Base-by-base conservation (phyloP, 176 grass and related monocot genomes). In the Urochloa ruziziensis region DNA sequence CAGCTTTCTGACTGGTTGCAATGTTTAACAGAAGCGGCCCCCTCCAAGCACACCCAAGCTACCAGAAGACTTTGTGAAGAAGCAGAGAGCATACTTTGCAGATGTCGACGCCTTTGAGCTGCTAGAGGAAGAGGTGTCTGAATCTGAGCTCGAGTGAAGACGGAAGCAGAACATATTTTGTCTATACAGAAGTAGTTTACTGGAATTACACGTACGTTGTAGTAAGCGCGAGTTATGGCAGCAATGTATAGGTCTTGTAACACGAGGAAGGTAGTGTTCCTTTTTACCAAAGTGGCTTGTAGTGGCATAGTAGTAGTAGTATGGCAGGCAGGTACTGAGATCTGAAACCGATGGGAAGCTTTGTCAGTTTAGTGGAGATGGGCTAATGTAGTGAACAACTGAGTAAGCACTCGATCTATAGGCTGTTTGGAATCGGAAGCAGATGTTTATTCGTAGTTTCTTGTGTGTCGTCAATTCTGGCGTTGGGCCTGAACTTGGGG, bases 51-150 rank as follows among this genome's bases (percentile, higher is more conserved):
- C 61, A 49, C 42, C 60, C 0, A 47, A 36, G 33, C 68, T 89
- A 52, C 83, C 74, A 9, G 60, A 86, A 62, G 90, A 92, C 63
- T 86, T 92, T 80, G 62, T 89, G 27, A 85, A 92, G 86, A 75
- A 86, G 27, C 81, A 91, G 44, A 79, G 61, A 79, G 77, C 67
- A 17, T 87, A 91, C 53, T 94, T 94, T 74, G 84, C 85, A 23
- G 84, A 85, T 35, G 23, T 91, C 23, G 92, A 94, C 36, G 71
- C 92, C 19, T 91, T 89, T 36, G 84, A 89, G 32, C 72, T 94
- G 40, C 81, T 24, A 5, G 92, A 67, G 73, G 92, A 91, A 70
- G 86, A 21, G 13, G 67, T 73, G 27, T 89, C 92, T 24, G 84
- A 85, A 67, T 67, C 80, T 61, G 86, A 91, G 24, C 77, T 85